These are phyloP conservation scores for Melampsora larici-populina DNA, from an alignment of 1,284 basidiomycete genomes.

Conservation along the genomic window DNA sequence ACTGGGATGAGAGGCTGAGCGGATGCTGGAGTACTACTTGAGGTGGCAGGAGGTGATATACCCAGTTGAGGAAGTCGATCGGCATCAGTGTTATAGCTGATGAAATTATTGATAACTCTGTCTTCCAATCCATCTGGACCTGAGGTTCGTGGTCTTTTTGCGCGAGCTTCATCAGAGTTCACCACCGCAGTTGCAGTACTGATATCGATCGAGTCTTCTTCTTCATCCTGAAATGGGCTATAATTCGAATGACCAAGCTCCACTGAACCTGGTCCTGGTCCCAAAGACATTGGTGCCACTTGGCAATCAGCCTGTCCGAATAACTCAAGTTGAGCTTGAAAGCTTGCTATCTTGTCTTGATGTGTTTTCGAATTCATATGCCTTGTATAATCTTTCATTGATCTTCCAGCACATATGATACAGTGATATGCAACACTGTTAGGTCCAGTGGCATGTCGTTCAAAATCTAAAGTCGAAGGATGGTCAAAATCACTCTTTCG, in stretches of 20 bases:
- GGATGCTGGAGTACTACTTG: background rate
- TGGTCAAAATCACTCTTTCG: background rate
- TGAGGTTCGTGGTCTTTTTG: background rate
- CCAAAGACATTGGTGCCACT: constrained; percentile 1
- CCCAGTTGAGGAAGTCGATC: background rate
- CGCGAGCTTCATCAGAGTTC: background rate
- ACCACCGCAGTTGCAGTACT: background rate
- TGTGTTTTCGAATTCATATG: constrained; percentile 2
- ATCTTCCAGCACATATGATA: background rate
- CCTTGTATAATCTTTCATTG: constrained; percentile 5
- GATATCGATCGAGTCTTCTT: background rate
- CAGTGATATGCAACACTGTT: constrained; percentile 1
- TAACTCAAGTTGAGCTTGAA: background rate
- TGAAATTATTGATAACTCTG: background rate
- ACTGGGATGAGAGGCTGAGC: background rate
- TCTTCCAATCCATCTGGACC: background rate
- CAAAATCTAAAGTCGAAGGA: background rate
- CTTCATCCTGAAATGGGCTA: background rate
- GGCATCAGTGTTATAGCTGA: background rate
- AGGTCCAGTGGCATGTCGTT: constrained; percentile 2
- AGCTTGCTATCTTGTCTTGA: background rate
- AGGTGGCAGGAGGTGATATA: background rate
- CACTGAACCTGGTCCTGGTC: background rate
- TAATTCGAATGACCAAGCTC: background rate
- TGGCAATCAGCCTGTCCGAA: constrained; percentile 2